phyloP scores from a whole-genome alignment of 495 filamentous ascomycete species.

The Penicillium paxilli region DNA sequence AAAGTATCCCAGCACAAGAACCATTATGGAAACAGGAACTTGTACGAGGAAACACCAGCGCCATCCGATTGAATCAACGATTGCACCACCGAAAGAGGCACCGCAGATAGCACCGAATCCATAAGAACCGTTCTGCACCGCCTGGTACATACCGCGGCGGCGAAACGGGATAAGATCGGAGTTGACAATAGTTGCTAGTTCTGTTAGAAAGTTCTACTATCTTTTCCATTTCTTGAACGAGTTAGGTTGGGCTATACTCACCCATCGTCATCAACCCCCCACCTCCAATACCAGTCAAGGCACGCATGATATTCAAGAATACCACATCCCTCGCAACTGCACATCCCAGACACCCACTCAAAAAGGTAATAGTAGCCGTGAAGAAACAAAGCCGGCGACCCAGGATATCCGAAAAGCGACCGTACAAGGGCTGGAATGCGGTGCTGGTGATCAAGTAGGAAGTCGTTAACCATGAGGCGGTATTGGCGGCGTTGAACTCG shows the following conservation, averaged over 20 bases:
- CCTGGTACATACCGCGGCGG: constrained; percentile 66
- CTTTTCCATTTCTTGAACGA: not conserved
- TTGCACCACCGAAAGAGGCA: constrained; percentile 63
- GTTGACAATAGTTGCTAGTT: constrained; percentile 61
- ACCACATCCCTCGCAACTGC: constrained; percentile 53
- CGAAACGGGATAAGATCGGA: constrained; percentile 65
- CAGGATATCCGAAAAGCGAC: constrained; percentile 47
- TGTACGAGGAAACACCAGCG: constrained; percentile 56
- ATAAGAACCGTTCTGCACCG: constrained; percentile 60
- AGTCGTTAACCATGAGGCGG: constrained; percentile 66
- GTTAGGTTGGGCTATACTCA: too few relatives aligned
- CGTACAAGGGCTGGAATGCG: constrained; percentile 58
- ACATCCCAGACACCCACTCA: constrained; percentile 45
- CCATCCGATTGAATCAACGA: constrained; percentile 69
- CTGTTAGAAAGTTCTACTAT: not conserved
- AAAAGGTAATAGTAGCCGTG: constrained; percentile 43
- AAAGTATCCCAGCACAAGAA: constrained; percentile 52
- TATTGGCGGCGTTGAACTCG: constrained; percentile 63
- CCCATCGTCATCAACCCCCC: constrained; percentile 64
- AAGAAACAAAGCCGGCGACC: constrained; percentile 45
- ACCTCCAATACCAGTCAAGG: constrained; percentile 69
- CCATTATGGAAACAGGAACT: constrained; percentile 52
- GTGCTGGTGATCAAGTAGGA: constrained; percentile 63
- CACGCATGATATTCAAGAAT: constrained; percentile 74
- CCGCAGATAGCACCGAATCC: constrained; percentile 67